Percentiles rank a stretch among this genome's conserved stretches.
Evolutionary conservation across 2,329 filamentous ascomycete genomes (phyloP).

Genomic region (Chaetothyriales sp.): DNA sequence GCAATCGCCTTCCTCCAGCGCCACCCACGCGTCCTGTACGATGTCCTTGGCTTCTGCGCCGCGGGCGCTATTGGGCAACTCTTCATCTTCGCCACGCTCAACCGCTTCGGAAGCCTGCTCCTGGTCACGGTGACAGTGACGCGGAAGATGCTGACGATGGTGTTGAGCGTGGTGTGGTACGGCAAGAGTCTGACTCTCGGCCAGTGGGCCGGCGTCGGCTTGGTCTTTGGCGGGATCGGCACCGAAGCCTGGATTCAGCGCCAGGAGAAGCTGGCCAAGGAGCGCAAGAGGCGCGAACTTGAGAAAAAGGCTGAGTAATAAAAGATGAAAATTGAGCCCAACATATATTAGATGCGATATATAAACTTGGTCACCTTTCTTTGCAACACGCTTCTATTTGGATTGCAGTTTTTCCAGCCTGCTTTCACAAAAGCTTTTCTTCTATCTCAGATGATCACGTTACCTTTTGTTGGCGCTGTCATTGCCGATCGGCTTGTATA

Average conservation of each 20-base stretch:
- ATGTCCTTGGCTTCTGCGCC: conserved; percentile 76
- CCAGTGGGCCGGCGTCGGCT: conserved; percentile 81
- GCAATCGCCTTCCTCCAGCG: conserved; percentile 66
- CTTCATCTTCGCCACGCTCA: conserved; percentile 93
- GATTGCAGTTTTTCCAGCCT: too few relatives aligned
- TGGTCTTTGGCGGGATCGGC: conserved; percentile 92
- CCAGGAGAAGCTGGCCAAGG: conserved; percentile 70
- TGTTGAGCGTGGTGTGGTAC: conserved; percentile 86
- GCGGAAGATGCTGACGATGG: conserved; percentile 98
- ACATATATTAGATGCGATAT: neutral
- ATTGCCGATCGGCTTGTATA: neutral
- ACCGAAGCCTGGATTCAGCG: conserved; percentile 72
- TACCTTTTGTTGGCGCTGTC: neutral
- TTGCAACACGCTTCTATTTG: too few relatives aligned
- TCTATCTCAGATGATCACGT: neutral
- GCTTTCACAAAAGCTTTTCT: neutral
- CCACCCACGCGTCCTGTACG: conserved; percentile 68
- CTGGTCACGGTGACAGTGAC: conserved; percentile 95
- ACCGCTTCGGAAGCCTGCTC: conserved; percentile 78
- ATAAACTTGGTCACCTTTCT: neutral
- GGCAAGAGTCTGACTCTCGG: conserved; percentile 73
- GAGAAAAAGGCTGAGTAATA: neutral
- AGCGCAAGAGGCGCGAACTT: conserved; percentile 30
- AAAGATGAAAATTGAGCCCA: too few relatives aligned
- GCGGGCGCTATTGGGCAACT: conserved; percentile 90